Conservation (phyloP, 2,329 filamentous ascomycete genomes). For the Nothopassalora personata region DNA sequence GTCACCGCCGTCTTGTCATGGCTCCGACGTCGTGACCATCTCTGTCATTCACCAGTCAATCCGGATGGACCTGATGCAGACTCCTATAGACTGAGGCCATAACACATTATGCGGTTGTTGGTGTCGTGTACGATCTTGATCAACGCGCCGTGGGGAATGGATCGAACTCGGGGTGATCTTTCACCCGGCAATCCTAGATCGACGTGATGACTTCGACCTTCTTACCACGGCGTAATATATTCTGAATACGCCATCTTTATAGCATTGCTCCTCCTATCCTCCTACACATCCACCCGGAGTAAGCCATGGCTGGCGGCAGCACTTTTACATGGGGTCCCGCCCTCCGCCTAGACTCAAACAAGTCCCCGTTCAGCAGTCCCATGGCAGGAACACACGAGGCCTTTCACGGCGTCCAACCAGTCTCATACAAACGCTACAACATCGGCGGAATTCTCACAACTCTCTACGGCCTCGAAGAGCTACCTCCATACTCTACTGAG, state of each 20-base stretch:
- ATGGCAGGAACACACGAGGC: conserved; percentile 28
- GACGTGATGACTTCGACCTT: background rate
- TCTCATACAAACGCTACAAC: conserved; percentile 62
- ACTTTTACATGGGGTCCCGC: conserved; percentile 32
- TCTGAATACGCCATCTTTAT: background rate
- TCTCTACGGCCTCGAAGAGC: conserved; percentile 74
- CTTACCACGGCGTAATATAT: too few relatives aligned
- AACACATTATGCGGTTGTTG: too few relatives aligned
- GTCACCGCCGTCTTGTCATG: too few relatives aligned
- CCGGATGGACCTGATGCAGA: too few relatives aligned
- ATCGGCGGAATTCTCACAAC: conserved; percentile 75
- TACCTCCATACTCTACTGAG: conserved; percentile 47
- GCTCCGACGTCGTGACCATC: too few relatives aligned
- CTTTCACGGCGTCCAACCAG: conserved; percentile 30
- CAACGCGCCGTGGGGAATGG: background rate
- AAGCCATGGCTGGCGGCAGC: conserved; percentile 25
- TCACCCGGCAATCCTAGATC: background rate
- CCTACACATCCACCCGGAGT: background rate
- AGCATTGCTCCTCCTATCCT: background rate
- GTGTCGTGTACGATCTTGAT: background rate
- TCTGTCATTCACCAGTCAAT: too few relatives aligned
- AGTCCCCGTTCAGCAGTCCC: conserved; percentile 31
- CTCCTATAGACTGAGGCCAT: too few relatives aligned
- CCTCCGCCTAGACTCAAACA: conserved; percentile 27
- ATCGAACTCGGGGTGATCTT: background rate